Conservation (phyloP, 164 flowering plant genomes). For the Litsea cubeba region DNA sequence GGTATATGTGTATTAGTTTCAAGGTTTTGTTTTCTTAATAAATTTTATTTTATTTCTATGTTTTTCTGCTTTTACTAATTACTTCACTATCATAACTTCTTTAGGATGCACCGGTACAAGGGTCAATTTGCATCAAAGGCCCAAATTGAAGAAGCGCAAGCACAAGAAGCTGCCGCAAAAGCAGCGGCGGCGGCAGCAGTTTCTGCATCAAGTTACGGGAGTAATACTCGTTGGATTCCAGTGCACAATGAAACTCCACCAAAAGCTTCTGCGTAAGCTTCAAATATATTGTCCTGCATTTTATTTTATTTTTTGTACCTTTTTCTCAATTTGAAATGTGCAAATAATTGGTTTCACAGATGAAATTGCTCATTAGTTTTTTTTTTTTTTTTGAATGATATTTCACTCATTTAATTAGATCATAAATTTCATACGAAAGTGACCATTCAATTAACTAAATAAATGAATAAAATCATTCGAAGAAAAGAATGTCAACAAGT, state of each 20-base stretch:
- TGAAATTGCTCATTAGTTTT: too few species aligned
- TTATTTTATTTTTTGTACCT: background rate
- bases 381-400: too few species aligned
- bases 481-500: too few species aligned
- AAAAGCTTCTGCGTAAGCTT: constrained; percentile 3
- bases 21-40: background rate
- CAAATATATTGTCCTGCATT: background rate
- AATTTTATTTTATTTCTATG: background rate
- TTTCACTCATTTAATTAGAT: too few species aligned
- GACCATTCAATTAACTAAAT: too few species aligned
- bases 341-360: too few species aligned
- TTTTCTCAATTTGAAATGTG: background rate
- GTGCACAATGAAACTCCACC: constrained; percentile 1
- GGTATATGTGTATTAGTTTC: background rate
- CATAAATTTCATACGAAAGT: too few species aligned
- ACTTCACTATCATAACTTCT: background rate
- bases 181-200: background rate
- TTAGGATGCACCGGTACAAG: constrained; percentile 15
- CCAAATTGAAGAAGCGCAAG: constrained; percentile 4
- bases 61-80: background rate
- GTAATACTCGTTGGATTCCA: background rate
- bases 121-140: constrained; percentile 14
- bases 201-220: background rate
- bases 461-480: too few species aligned
- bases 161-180: background rate